Base-by-base conservation (phyloP, 345 rosid genomes). In the Pugionium cornutum region DNA sequence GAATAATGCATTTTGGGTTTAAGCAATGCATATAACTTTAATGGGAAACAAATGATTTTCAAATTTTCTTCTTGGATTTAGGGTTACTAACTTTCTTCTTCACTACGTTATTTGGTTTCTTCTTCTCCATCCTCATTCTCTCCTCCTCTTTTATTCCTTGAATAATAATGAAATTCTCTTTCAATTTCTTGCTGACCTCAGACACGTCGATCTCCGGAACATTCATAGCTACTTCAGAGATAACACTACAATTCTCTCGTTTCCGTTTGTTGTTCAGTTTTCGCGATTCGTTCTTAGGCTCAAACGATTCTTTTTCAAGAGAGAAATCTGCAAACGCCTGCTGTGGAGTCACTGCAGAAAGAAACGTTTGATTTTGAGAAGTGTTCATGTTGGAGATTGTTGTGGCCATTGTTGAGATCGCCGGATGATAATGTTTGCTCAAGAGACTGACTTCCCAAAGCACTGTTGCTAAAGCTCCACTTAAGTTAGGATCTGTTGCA, bases 381-480 rank as follows among this genome's bases (percentile, higher is more conserved):
- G 76, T 53, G 72, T 71, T 79, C 88, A 94, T 80, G 82, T 46
- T 81, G 6, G 83, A 77, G 59, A 92, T 73, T 78, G 86, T 70
- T 4, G 85, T 72, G 2, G 89, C 89, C 58, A 80, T 42, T 0
- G 83, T 63, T 4, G 95, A 80, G 67, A 92, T 65, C n/a, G 88
- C 48, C 3, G 95, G 92, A 80, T 92, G 89, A 60, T 82, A 89
- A 73, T 92, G 94, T 75, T 79, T 81, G n/a, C 84, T 78, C 11
- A 86, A 84, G 73, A 92, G 94, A 65, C 74, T 77, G 53, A 92
- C 86, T 53, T 92, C 98, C 98, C 98, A 92, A 3, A 92, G 95
- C 48, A 92, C 97, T 0, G 97, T 82, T 70, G 96, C 89, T 44
- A 92, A 85, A 4, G 97, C 99, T 3, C 99, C 96, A 41, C 96